Evolutionary conservation across 495 filamentous ascomycete species (phyloP).

Genomic region (Hypoxylon rickii): DNA sequence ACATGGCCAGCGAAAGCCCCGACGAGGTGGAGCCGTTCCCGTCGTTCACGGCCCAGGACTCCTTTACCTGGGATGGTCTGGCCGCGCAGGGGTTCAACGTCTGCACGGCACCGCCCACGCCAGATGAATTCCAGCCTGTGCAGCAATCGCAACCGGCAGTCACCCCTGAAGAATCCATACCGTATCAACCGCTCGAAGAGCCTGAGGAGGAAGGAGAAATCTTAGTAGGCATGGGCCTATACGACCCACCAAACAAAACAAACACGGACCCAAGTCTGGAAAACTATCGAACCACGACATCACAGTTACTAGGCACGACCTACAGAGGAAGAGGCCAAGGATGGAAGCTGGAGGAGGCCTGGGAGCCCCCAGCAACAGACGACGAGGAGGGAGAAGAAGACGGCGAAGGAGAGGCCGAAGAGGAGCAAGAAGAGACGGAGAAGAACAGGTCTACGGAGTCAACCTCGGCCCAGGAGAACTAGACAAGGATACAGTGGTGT

Average conservation of each 20-base stretch:
- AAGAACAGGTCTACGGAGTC: constrained; percentile 27
- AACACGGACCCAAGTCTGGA: constrained; percentile 45
- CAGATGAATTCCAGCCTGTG: constrained; percentile 60
- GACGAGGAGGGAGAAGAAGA: constrained; percentile 61
- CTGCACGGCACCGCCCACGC: constrained; percentile 62
- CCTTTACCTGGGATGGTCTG: constrained; percentile 49
- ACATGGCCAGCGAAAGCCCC: constrained; percentile 9
- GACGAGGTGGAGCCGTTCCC: constrained; percentile 24
- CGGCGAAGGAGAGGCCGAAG: constrained; percentile 40
- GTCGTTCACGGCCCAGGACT: constrained; percentile 18
- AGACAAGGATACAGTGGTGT: constrained; percentile 27
- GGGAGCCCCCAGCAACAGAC: constrained; percentile 67
- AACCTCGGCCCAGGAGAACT: constrained; percentile 35
- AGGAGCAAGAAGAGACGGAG: constrained; percentile 34
- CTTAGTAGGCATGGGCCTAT: constrained; percentile 82
- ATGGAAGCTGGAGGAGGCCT: constrained; percentile 82
- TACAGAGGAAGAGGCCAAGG: constrained; percentile 64
- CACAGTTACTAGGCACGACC: constrained; percentile 50
- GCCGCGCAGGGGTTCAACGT: constrained; percentile 41
- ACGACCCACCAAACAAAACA: constrained; percentile 65
- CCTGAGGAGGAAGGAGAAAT: constrained; percentile 61
- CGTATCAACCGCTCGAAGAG: constrained; percentile 50
- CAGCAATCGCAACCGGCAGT: constrained; percentile 50
- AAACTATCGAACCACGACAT: constrained; percentile 54
- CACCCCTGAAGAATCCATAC: constrained; percentile 49